Evolutionary conservation across 129 eudicot species (phyloP).

Genomic region (Tagetes patula): DNA sequence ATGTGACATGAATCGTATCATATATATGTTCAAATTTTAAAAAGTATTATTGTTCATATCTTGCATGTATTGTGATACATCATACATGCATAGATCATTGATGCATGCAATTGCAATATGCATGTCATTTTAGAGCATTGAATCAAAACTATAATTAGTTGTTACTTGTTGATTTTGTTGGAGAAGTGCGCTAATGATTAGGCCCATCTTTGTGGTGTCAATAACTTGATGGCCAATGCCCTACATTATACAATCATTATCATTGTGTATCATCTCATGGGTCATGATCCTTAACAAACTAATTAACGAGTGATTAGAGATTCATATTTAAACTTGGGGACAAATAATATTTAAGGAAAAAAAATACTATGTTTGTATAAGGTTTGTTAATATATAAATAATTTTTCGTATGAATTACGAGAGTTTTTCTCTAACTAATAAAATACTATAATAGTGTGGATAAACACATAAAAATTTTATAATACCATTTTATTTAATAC

Average conservation of each 20-base stretch:
- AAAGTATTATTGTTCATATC: neutral
- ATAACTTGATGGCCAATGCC: conserved; percentile 22
- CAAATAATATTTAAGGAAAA: neutral
- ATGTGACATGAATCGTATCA: neutral
- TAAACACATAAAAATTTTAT: neutral
- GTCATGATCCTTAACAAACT: neutral
- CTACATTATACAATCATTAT: conserved; percentile 19
- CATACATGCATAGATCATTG: neutral
- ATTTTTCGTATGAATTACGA: neutral
- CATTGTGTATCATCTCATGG: neutral
- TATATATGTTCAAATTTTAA: neutral
- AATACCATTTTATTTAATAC: neutral
- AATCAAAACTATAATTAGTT: neutral
- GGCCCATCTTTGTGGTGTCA: conserved; percentile 22
- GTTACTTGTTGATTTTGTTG: neutral
- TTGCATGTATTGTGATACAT: neutral
- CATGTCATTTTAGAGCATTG: neutral
- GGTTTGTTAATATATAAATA: neutral
- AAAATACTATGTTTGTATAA: neutral
- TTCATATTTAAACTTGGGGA: neutral
- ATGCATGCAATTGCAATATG: neutral
- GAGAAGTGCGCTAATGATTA: conserved; percentile 15
- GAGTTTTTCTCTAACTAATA: neutral
- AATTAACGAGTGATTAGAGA: conserved; percentile 16
- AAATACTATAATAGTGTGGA: neutral